These are phyloP conservation scores for Warburgia ugandensis DNA, from an alignment of 164 flowering plant genomes.

Conservation along the genomic window DNA sequence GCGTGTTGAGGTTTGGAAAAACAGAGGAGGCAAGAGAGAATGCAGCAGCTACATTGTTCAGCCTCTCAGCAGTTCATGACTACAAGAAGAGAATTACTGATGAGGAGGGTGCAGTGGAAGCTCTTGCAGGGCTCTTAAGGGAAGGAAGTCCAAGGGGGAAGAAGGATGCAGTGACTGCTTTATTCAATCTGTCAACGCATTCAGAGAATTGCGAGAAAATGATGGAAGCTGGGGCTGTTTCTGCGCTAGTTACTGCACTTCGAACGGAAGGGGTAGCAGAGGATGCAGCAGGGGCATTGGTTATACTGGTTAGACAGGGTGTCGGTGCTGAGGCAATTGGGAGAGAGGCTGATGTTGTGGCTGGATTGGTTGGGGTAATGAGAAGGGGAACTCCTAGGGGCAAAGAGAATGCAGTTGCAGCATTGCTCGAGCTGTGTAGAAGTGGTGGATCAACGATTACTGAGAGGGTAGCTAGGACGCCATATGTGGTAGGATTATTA, in stretches of 20 bases:
- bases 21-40: slow-evolving; percentile 84
- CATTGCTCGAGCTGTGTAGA: slow-evolving; percentile 78
- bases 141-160: slow-evolving; percentile 65
- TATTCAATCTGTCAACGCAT: slow-evolving; percentile 79
- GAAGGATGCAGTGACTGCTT: slow-evolving; percentile 90
- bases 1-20: slow-evolving; percentile 59
- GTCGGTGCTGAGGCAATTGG: slow-evolving; percentile 70
- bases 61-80: slow-evolving; percentile 85
- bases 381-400: slow-evolving; percentile 78
- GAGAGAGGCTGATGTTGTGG: slow-evolving; percentile 55
- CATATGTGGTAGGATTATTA: slow-evolving; percentile 68
- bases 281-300: slow-evolving; percentile 89
- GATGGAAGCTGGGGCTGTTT: slow-evolving; percentile 68
- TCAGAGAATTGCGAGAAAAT: slow-evolving; percentile 52
- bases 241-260: slow-evolving; percentile 55
- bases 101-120: slow-evolving; percentile 67
- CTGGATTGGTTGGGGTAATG: slow-evolving; percentile 73
- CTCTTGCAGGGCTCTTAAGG: slow-evolving; percentile 47
- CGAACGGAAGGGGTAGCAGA: slow-evolving; percentile 72
- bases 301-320: slow-evolving; percentile 67
- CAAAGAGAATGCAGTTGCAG: slow-evolving; percentile 90
- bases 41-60: slow-evolving; percentile 95
- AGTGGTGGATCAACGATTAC: slow-evolving; percentile 68
- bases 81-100: slow-evolving; percentile 74
- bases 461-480: slow-evolving; percentile 55